Evolutionary conservation across 2,329 filamentous ascomycete genomes (phyloP).

Genomic region (Stachybotrys chartarum): DNA sequence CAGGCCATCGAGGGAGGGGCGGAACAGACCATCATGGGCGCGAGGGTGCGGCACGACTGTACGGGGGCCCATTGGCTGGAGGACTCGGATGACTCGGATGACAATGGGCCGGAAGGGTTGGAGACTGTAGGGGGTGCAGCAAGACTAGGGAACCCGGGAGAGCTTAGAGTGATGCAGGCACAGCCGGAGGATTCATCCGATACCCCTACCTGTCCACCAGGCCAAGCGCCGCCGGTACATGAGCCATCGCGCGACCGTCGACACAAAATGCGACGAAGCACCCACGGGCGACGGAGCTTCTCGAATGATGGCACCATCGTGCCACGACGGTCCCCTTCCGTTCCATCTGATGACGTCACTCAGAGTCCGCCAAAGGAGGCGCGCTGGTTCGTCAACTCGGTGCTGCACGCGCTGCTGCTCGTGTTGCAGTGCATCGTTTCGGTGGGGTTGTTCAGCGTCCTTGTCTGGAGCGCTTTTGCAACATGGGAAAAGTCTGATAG

Average conservation of each 20-base stretch:
- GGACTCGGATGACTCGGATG: not conserved
- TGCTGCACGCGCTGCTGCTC: slow-evolving; percentile 19
- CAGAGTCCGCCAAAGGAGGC: slow-evolving; percentile 1
- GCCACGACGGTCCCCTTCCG: not conserved
- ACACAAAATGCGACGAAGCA: too few species aligned
- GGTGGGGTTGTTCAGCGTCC: slow-evolving; percentile 15
- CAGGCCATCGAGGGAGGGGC: not conserved
- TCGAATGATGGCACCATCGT: not conserved
- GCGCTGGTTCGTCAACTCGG: slow-evolving; percentile 9
- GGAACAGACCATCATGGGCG: not conserved
- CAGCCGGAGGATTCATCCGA: too few species aligned
- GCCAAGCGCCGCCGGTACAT: too few species aligned
- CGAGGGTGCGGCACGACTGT: not conserved
- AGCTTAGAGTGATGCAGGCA: not conserved
- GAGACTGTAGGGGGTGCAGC: not conserved
- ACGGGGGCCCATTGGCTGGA: not conserved
- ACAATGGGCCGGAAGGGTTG: not conserved
- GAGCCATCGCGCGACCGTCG: too few species aligned
- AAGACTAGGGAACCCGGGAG: not conserved
- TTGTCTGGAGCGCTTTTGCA: slow-evolving; percentile 19
- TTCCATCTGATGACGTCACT: not conserved
- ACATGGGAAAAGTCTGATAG: slow-evolving; percentile 12
- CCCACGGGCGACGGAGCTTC: not conserved
- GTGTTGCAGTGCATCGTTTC: slow-evolving; percentile 15
- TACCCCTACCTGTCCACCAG: too few species aligned